These are phyloP conservation scores for Millerozyma acaciae DNA, from an alignment of 805 yeast species.

Conservation along the genomic window DNA sequence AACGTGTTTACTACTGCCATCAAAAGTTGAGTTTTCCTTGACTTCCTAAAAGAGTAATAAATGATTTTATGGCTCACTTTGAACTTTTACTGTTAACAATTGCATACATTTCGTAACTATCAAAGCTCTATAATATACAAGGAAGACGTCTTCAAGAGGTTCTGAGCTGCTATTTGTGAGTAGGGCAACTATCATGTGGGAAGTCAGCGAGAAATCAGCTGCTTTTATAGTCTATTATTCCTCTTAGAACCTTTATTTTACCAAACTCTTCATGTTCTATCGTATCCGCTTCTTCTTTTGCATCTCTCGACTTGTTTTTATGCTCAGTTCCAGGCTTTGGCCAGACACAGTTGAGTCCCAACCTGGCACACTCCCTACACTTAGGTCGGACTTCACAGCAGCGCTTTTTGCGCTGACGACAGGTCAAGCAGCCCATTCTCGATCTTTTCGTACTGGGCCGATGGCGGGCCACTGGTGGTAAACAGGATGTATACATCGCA, in stretches of 20 bases:
- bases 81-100: too few relatives aligned
- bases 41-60: neutral
- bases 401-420: constrained; percentile 72
- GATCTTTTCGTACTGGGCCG: constrained; percentile 39
- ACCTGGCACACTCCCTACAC: constrained; percentile 65
- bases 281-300: constrained; percentile 46
- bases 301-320: constrained; percentile 51
- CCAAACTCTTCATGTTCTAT: constrained; percentile 55
- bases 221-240: constrained; percentile 50
- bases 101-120: too few relatives aligned
- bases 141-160: too few relatives aligned
- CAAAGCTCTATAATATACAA: too few relatives aligned
- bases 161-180: too few relatives aligned
- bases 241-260: constrained; percentile 57
- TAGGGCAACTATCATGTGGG: neutral
- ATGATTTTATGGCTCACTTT: too few relatives aligned
- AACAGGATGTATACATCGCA: too few relatives aligned
- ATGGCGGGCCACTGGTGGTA: too few relatives aligned
- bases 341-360: constrained; percentile 66
- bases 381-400: constrained; percentile 69
- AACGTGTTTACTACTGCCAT: too few relatives aligned
- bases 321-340: constrained; percentile 69
- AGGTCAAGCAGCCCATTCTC: constrained; percentile 73
- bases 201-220: neutral
- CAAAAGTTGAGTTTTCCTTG: too few relatives aligned